Percentiles rank a stretch among this genome's conserved stretches.
These are phyloP conservation scores for Phaeosphaeriaceae sp. DNA, from an alignment of 2,329 filamentous ascomycete species.

Conservation along the genomic window DNA sequence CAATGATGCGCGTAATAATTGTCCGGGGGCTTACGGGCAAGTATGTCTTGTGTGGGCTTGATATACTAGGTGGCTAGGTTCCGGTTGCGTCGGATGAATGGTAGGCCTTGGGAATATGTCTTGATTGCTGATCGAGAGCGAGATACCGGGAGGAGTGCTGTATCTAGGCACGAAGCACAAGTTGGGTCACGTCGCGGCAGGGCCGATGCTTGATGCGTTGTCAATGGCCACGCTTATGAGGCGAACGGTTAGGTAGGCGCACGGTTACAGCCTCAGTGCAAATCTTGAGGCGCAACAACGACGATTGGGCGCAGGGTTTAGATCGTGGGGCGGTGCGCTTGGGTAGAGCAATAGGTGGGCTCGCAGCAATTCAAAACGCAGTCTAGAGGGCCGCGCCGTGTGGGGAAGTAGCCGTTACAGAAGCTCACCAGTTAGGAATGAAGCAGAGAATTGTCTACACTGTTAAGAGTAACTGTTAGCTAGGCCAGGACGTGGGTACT, in stretches of 20 bases:
- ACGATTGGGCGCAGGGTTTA: slow-evolving; percentile 31
- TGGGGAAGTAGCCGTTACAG: slow-evolving; percentile 43
- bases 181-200: slow-evolving; percentile 47
- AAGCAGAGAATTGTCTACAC: slow-evolving; percentile 38
- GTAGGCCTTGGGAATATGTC: slow-evolving; percentile 28
- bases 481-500: slow-evolving; percentile 38
- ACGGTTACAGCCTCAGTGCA: slow-evolving; percentile 40
- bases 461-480: slow-evolving; percentile 43
- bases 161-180: slow-evolving; percentile 38
- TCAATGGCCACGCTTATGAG: slow-evolving; percentile 52
- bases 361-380: slow-evolving; percentile 26
- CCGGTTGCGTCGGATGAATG: slow-evolving; percentile 26
- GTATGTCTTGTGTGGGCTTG: slow-evolving; percentile 22
- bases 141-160: slow-evolving; percentile 35
- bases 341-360: slow-evolving; percentile 22
- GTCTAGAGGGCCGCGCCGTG: slow-evolving; percentile 45
- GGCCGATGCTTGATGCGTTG: slow-evolving; percentile 51
- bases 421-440: slow-evolving; percentile 41
- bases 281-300: slow-evolving; percentile 37
- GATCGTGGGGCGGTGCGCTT: slow-evolving; percentile 43
- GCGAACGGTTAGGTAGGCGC: slow-evolving; percentile 39
- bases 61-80: slow-evolving; percentile 24
- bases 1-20: slow-evolving; percentile 30
- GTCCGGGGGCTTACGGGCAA: slow-evolving; percentile 30
- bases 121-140: slow-evolving; percentile 43